Percentiles rank a stretch among this genome's conserved stretches.
phyloP scores from a whole-genome alignment of 768 basidiomycete genomes.

The Candolleomyces efflorescens region DNA sequence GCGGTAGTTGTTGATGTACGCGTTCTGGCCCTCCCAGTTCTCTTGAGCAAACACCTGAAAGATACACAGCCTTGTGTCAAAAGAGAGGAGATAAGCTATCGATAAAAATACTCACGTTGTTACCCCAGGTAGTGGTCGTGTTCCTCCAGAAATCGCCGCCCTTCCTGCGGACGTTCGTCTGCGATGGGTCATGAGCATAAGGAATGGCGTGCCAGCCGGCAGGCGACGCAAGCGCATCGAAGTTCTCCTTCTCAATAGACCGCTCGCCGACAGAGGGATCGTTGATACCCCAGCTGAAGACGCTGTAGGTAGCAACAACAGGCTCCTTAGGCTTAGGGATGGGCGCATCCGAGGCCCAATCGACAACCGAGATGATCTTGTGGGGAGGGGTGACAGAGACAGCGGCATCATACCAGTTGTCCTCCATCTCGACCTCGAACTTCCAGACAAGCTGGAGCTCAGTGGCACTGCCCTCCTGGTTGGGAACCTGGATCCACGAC shows the following conservation, averaged over 20 bases:
- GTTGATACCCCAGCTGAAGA: conserved; percentile 81
- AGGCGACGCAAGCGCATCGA: conserved; percentile 78
- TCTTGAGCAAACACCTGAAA: conserved; percentile 89
- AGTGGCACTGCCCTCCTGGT: conserved; percentile 48
- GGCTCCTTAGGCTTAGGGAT: conserved; percentile 34
- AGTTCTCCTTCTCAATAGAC: conserved; percentile 54
- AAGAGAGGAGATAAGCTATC: background rate
- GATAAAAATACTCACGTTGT: conserved; percentile 52
- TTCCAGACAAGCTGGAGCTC: conserved; percentile 81
- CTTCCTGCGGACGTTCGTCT: conserved; percentile 19
- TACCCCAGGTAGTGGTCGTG: conserved; percentile 81
- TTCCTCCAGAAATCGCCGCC: conserved; percentile 46
- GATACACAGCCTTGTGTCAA: background rate
- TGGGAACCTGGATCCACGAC: conserved; percentile 80
- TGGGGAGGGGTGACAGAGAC: conserved; percentile 74
- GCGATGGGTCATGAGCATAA: conserved; percentile 58
- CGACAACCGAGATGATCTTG: conserved; percentile 82
- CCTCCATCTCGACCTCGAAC: conserved; percentile 90
- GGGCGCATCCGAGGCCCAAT: conserved; percentile 87
- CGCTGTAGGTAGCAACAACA: conserved; percentile 52
- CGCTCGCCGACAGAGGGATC: conserved; percentile 76
- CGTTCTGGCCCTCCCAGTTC: conserved; percentile 77
- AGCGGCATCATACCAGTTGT: conserved; percentile 95
- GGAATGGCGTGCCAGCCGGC: conserved; percentile 92
- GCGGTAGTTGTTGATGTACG: conserved; percentile 70